Conservation (phyloP, 2,329 filamentous ascomycete species). For the Aphanocladium album region DNA sequence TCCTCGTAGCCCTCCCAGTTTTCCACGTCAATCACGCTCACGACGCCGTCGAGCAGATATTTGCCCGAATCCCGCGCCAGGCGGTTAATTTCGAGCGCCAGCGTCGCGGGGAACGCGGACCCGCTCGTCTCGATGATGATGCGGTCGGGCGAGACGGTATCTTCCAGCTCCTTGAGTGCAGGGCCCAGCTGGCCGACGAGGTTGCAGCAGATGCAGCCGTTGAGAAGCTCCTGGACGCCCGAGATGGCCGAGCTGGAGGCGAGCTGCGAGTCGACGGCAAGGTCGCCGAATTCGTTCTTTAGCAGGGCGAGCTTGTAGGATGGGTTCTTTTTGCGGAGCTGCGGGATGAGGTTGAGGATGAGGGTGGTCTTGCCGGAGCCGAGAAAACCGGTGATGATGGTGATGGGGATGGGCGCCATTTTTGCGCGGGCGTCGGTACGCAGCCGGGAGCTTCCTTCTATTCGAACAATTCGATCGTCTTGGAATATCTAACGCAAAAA, state of each 20-base stretch:
- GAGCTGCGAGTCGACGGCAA: slow-evolving; percentile 89
- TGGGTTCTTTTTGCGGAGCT: slow-evolving; percentile 68
- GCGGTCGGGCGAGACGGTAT: slow-evolving; percentile 60
- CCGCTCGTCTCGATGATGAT: slow-evolving; percentile 94
- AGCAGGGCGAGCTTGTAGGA: slow-evolving; percentile 85
- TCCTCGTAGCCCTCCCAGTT: slow-evolving; percentile 94
- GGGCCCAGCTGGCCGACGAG: slow-evolving; percentile 85
- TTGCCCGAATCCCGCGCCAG: slow-evolving; percentile 61
- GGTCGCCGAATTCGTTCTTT: slow-evolving; percentile 96
- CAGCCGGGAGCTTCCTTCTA: too few species aligned
- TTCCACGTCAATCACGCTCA: slow-evolving; percentile 88
- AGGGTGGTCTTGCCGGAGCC: slow-evolving; percentile 95
- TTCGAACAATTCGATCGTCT: too few species aligned
- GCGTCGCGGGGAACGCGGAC: slow-evolving; percentile 78
- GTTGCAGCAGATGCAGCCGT: slow-evolving; percentile 98
- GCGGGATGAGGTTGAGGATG: slow-evolving; percentile 87
- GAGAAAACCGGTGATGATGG: slow-evolving; percentile 92
- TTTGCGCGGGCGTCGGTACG: slow-evolving; percentile 9
- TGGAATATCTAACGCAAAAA: too few species aligned
- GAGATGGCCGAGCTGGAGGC: slow-evolving; percentile 77
- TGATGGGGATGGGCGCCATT: slow-evolving; percentile 77
- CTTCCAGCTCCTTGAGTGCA: slow-evolving; percentile 69
- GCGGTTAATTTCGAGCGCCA: slow-evolving; percentile 86
- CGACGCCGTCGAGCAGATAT: slow-evolving; percentile 79
- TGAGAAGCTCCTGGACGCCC: slow-evolving; percentile 86